Percentiles rank a stretch among this genome's conserved stretches.
Conservation (phyloP, 129 eudicot genomes). For the Dittrichia graveolens region DNA sequence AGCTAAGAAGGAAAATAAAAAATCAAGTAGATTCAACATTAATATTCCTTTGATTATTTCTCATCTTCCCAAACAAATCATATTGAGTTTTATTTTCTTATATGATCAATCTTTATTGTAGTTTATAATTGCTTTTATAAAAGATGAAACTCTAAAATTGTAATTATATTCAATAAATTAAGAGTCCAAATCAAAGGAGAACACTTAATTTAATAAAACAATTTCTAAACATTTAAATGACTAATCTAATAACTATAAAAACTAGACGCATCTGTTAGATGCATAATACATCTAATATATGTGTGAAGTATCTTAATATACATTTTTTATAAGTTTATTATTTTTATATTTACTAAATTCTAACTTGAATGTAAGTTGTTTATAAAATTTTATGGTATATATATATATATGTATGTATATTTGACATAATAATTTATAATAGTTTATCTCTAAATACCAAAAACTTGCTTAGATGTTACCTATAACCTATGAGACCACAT, state of each 20-base stretch:
- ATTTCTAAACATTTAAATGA: too few species aligned
- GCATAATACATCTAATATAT: too few species aligned
- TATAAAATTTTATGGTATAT: too few species aligned
- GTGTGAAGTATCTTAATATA: background rate
- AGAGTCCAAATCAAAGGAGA: too few species aligned
- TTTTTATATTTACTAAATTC: background rate
- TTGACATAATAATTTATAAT: background rate
- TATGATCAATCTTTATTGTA: background rate
- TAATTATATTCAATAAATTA: too few species aligned
- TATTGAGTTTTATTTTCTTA: background rate
- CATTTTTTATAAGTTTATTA: background rate
- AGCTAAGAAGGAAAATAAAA: slow-evolving; percentile 32
- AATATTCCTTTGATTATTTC: background rate
- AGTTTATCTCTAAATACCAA: background rate
- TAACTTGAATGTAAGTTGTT: too few species aligned
- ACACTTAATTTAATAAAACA: too few species aligned
- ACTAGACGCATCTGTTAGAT: too few species aligned
- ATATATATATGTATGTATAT: too few species aligned
- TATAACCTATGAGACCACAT: slow-evolving; percentile 16
- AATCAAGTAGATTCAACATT: background rate
- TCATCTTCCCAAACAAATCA: background rate
- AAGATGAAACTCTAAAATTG: background rate
- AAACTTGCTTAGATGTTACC: background rate
- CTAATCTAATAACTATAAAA: too few species aligned
- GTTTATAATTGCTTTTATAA: background rate